These are phyloP conservation scores for Oryza brachyantha DNA, from an alignment of 176 grass and related monocot species.

Conservation along the genomic window DNA sequence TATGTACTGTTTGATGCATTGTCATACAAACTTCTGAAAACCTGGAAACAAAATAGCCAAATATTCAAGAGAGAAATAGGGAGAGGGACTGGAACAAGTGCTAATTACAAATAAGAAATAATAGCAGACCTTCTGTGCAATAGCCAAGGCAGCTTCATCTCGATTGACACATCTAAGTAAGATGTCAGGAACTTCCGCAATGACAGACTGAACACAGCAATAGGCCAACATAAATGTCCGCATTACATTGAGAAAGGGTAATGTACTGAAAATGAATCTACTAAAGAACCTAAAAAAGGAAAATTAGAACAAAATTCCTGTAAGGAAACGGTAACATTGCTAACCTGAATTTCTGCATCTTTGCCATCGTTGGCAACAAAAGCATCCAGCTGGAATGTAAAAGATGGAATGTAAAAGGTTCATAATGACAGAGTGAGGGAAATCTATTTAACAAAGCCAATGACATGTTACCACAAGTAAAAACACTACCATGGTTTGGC, in stretches of 20 bases:
- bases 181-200: slow-evolving; percentile 85
- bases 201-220: slow-evolving; percentile 65
- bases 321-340: slow-evolving; percentile 22
- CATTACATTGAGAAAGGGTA: slow-evolving; percentile 5
- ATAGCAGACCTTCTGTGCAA: slow-evolving; percentile 76
- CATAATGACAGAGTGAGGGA: background rate
- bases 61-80: background rate
- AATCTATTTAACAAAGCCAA: background rate
- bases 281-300: background rate
- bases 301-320: background rate
- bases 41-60: slow-evolving; percentile 47
- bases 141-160: slow-evolving; percentile 78
- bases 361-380: slow-evolving; percentile 75
- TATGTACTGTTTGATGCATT: slow-evolving; percentile 65
- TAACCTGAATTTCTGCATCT: slow-evolving; percentile 86
- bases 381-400: slow-evolving; percentile 64
- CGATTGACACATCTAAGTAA: slow-evolving; percentile 78
- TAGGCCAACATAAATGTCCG: slow-evolving; percentile 26
- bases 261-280: background rate
- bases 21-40: slow-evolving; percentile 83
- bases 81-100: background rate
- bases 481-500: background rate
- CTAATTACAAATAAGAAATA: slow-evolving; percentile 6
- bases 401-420: slow-evolving; percentile 11
- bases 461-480: background rate